Conservation (phyloP, 768 basidiomycete species). For the Kwoniella pini region DNA sequence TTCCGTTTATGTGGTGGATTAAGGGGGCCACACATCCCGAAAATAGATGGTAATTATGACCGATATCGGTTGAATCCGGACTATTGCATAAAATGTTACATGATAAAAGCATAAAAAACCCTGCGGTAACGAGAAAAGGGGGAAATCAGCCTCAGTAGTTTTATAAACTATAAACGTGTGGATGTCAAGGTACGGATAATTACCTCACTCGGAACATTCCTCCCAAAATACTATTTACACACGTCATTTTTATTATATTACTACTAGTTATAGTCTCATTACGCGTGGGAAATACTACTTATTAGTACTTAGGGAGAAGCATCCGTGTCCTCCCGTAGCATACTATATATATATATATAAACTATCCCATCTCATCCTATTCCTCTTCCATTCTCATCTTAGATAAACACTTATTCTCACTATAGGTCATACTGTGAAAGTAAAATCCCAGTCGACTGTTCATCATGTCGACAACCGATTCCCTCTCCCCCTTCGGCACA, state of each 20-base stretch:
- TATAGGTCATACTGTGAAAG: no score
- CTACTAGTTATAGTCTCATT: neutral
- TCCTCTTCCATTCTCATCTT: constrained; percentile 1
- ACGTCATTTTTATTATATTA: neutral
- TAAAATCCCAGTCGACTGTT: neutral
- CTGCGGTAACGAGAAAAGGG: neutral
- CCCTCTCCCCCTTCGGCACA: constrained; percentile 34
- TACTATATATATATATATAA: constrained; percentile 7
- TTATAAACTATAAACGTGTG: no score
- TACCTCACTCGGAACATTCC: no score
- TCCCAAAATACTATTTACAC: no score
- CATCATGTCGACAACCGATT: neutral
- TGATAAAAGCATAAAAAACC: no score
- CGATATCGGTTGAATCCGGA: constrained; percentile 3
- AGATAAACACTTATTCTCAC: no score
- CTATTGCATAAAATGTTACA: neutral
- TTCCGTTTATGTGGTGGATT: constrained; percentile 8
- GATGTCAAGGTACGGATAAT: no score
- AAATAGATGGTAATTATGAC: neutral
- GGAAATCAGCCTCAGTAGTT: no score
- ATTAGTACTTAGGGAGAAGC: no score
- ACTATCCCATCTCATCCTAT: neutral
- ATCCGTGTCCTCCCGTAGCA: neutral
- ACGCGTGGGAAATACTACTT: no score
- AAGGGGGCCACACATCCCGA: no score